Evolutionary conservation across 495 filamentous ascomycete species (phyloP), one percentile per base, ranked within the genome.

Genomic region (Annulohypoxylon moriforme): DNA sequence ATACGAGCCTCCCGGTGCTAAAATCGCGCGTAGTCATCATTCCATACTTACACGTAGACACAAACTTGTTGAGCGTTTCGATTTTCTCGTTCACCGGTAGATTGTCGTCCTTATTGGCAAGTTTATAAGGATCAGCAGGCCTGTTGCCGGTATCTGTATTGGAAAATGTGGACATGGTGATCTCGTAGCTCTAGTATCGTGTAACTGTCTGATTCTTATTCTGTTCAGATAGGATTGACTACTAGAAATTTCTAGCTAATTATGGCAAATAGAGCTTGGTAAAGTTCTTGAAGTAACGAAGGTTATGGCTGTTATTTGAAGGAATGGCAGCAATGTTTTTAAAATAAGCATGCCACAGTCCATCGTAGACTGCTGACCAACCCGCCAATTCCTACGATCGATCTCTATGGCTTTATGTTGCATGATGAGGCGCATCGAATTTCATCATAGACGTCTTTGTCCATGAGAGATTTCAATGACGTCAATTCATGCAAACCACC

Each of bases 71-170:
- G 18, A 97, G 86, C 56, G 92, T 93, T 53, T 93, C 87, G 59
- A 97, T 87, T 83, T 96, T 97, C 60, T 94, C 87, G 49, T 89
- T 85, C 24, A 94, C 77, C 7, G 88, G 81, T 0, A 87, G 81
- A 8, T 92, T 81, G n/a, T 76, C 82, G 56, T 89, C 85, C 27
- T 85, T 76, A 80, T 93, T 96, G 79, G 89, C 89, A 62, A 82
- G 77, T 75, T 87, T 94, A 85, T 96, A 97, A 0, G 93, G 94
- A 79, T 98, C 94, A 55, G 90, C 80, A 9, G 78, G 76, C 76
- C 83, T 82, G 70, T 59, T 79, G 59, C 85, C 86, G 27, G 87
- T 88, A 59, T 85, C 81, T 55, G 90, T 82, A 80, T 91, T 91
- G 77, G 88, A 87, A 76, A 71, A 79, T 75, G 60, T 40, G 9